phyloP scores from a whole-genome alignment of 202 grass and related monocot species.

The Dendrocalamus latiflorus region DNA sequence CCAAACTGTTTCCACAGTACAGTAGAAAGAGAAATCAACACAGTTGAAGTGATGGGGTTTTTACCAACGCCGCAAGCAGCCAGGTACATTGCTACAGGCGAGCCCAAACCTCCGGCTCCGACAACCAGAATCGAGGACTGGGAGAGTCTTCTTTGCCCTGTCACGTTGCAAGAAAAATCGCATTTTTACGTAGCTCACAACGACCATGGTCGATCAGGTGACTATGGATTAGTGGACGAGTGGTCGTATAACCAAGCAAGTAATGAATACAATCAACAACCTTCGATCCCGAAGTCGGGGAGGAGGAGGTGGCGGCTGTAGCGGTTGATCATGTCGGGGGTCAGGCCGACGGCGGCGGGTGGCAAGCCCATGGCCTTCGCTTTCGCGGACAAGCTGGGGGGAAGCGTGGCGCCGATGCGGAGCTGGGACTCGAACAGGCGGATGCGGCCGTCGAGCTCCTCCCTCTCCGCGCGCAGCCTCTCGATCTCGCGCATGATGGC shows the following conservation, averaged over 20 bases:
- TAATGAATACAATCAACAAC: conserved; percentile 2
- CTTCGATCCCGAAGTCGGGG: conserved; percentile 84
- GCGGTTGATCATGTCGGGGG: conserved; percentile 65
- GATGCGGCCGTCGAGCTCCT: conserved; percentile 54
- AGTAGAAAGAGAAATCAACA: not conserved
- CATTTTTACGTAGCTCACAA: not conserved
- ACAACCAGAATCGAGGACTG: conserved; percentile 75
- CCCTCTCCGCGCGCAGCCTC: conserved; percentile 47
- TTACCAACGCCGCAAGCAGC: conserved; percentile 89
- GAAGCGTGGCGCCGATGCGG: conserved; percentile 4
- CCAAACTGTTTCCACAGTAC: no score
- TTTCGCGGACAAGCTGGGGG: not conserved
- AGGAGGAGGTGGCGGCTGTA: conserved; percentile 88
- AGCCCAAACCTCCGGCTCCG: conserved; percentile 83
- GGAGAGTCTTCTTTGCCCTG: conserved; percentile 69
- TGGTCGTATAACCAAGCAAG: not conserved
- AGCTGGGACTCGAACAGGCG: conserved; percentile 52
- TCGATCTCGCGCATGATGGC: conserved; percentile 41
- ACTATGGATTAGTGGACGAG: not conserved
- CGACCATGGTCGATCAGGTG: no score
- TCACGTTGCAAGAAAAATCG: not conserved
- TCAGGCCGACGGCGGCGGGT: not conserved
- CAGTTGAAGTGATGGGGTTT: not conserved
- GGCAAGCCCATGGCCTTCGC: not conserved
- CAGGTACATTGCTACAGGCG: conserved; percentile 75